phyloP scores from a whole-genome alignment of 495 filamentous ascomycete genomes.

The Penicillium samsonianum region DNA sequence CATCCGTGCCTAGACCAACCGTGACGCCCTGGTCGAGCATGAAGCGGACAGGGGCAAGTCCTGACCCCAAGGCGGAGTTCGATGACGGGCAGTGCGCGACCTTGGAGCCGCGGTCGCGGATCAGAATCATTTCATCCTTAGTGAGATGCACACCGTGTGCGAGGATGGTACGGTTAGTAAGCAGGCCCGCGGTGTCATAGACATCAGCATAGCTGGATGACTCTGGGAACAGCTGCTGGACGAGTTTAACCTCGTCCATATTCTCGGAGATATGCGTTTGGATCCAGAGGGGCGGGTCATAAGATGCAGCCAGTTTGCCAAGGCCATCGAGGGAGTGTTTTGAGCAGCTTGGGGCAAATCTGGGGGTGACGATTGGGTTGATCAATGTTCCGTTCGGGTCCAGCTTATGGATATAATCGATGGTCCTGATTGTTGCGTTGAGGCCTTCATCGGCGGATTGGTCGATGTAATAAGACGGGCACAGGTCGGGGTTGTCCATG shows the following conservation, averaged over 20 bases:
- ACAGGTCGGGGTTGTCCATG: conserved; percentile 69
- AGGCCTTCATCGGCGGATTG: conserved; percentile 56
- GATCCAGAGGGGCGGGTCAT: conserved; percentile 58
- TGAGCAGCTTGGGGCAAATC: conserved; percentile 82
- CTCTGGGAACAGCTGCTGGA: conserved; percentile 68
- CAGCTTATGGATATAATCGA: conserved; percentile 64
- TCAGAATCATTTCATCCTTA: conserved; percentile 59
- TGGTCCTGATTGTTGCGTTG: conserved; percentile 56
- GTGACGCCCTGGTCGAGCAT: conserved; percentile 72
- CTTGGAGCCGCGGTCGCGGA: conserved; percentile 60
- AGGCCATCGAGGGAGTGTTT: conserved; percentile 58
- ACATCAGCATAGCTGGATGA: conserved; percentile 67
- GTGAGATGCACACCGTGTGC: conserved; percentile 83
- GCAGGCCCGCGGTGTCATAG: conserved; percentile 70
- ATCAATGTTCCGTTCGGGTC: conserved; percentile 65
- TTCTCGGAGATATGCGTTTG: conserved; percentile 97
- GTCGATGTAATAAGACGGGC: conserved; percentile 77
- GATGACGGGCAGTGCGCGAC: conserved; percentile 84
- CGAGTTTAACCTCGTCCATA: conserved; percentile 66
- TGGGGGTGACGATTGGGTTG: conserved; percentile 80
- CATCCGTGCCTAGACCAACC: conserved; percentile 86
- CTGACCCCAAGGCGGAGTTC: conserved; percentile 77
- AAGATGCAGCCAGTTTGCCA: conserved; percentile 60
- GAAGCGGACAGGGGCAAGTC: conserved; percentile 69
- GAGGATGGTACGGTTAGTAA: conserved; percentile 74